Base-by-base conservation (phyloP, 306 rosid species). In the Trifolium repens region DNA sequence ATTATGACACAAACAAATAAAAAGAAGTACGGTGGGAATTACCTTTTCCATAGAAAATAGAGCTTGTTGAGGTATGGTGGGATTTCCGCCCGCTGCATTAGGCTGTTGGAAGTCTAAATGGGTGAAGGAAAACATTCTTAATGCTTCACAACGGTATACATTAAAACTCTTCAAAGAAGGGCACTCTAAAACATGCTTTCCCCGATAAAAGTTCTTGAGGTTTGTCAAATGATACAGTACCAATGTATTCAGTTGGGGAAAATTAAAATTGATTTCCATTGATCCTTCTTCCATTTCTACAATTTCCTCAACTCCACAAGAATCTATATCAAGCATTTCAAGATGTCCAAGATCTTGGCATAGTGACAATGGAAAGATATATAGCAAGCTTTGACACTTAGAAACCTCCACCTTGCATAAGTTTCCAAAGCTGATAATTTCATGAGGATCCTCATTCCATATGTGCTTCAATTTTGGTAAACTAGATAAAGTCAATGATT, bases 381-480 rank as follows among this genome's bases (percentile, higher is more conserved):
- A 7, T 17, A 52, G 11, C 63, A 50, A 17, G 34, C 74, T 52
- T 50, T 50, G 32, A 8, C 74, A 70, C 2, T 0, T 3, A 52
- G 26, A 35, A 34, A 52, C 11, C 1, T 52, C 1, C 1, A 70
- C 11, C 0, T 0, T 16, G 16, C 35, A 16, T 53, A 70, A 34
- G 47, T 70, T 70, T 50, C 17, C 74, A 34, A 70, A 52, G 32
- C 63, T 70, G 16, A 70, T 35, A 32, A 52, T 70, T 50, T 52
- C 49, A 35, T 34, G 11, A n/a, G 62, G 63, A 19, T 70, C 74
- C 5, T 32, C 27, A 2, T 70, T 70, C 49, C 63, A 70, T 57
- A 57, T 57, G 6, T 57, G 34, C 34, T 57, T 57, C 62, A 57
- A 24, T 9, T 57, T 57, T 11, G 62, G 62, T 11, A 57, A 57